Conservation (phyloP, 192 early-diverging fungal species). For the Chytriomyces hyalinus region DNA sequence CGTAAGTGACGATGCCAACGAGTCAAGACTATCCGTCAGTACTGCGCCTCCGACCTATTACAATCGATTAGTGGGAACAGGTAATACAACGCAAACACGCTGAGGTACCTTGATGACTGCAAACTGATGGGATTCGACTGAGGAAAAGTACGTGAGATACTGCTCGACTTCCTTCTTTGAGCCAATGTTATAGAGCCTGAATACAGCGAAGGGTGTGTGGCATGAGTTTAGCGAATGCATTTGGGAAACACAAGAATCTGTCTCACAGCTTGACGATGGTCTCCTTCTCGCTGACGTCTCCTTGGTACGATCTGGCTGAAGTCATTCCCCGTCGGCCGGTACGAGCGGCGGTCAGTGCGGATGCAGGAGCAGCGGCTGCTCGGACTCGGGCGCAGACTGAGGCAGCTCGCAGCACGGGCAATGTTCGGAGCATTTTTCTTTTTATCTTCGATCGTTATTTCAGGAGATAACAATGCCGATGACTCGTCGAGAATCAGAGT, state of each 20-base stretch:
- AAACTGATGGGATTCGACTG: constrained; percentile 98
- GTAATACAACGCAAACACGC: constrained; percentile 53
- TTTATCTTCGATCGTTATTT: too few species aligned
- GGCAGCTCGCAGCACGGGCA: too few species aligned
- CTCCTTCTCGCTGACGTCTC: constrained; percentile 48
- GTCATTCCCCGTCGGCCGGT: background rate
- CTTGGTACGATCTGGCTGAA: constrained; percentile 7
- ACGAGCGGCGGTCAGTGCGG: background rate
- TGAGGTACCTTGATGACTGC: constrained; percentile 98
- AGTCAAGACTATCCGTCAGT: constrained; percentile 92
- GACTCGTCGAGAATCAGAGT: too few species aligned
- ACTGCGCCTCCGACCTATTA: constrained; percentile 30
- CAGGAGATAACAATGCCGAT: too few species aligned
- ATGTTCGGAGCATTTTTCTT: too few species aligned
- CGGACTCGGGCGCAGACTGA: background rate
- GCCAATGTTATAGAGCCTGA: constrained; percentile 92
- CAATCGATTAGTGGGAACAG: background rate
- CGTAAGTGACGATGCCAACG: constrained; percentile 93
- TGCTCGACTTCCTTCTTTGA: constrained; percentile 99
- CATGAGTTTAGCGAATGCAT: background rate
- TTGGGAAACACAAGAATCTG: background rate
- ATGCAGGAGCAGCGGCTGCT: background rate
- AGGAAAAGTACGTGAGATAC: constrained; percentile 95
- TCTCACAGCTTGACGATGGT: constrained; percentile 60
- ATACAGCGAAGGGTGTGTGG: background rate